Base-by-base conservation (phyloP, 2,329 filamentous ascomycete species). In the Penicillium sp. region DNA sequence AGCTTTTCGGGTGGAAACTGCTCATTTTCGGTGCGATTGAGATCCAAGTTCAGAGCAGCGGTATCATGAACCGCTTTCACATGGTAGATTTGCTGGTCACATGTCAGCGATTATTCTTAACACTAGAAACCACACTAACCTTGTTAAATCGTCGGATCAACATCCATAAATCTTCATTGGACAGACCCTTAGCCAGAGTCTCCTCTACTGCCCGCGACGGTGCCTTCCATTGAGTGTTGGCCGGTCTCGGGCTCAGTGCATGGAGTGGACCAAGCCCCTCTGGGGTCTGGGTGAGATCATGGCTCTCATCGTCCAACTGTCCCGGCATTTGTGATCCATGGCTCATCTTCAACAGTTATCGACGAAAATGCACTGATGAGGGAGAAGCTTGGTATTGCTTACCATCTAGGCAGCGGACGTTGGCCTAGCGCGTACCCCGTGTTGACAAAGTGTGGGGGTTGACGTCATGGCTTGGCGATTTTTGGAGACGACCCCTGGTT, bases 1-100 rank as follows among this genome's bases (percentile, higher is more conserved):
- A 96, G 77, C 74, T 94, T 94, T 67, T 94, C 90, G 0, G 91
- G 90, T 0, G 89, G 90, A 71, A 94, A 94, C 53, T 91, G 88
- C 62, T 94, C 90, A 54, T 93, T 86, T 23, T 92, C 88, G 5
- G 89, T 87, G 54, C 91, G 88, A 66, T 92, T 91, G 57, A 96
- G 81, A 70, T 96, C 91, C 41, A 96, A 76, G 23, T 86, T 85
- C 4, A 87, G 88, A 2, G 88, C 82, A 1, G 83, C 80, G 4
- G 83, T 72, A 45, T 80, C 73, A 1, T 80, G 74, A 21, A 87
- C 84, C 29, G 88, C 85, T 70, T 89, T 91, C 66, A 94, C 89
- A 75, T 86, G 83, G 70, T 86, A 86, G 73, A 86, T 84, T 83
- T 86, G 83, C 83, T 82, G 50, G n/a, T 35, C 59, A 75, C 65